These are phyloP conservation scores for Aspergillus terreus DNA, from an alignment of 2,329 filamentous ascomycete genomes.

Conservation along the genomic window DNA sequence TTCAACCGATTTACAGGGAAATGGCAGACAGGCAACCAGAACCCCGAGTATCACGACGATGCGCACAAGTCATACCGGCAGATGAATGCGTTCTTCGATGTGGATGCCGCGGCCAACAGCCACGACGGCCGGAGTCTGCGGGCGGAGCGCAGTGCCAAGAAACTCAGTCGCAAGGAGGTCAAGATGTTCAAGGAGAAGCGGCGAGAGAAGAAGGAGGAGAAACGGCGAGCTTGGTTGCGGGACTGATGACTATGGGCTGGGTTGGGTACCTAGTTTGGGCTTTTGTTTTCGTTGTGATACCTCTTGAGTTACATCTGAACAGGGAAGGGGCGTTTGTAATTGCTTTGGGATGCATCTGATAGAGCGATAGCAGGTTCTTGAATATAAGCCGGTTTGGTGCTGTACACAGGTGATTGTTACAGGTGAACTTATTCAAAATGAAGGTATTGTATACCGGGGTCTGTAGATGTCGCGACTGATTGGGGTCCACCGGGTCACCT, in stretches of 20 bases:
- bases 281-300: conserved; percentile 14
- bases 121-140: conserved; percentile 89
- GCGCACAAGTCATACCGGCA: conserved; percentile 84
- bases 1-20: conserved; percentile 90
- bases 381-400: background rate
- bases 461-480: background rate
- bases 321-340: conserved; percentile 10
- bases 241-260: conserved; percentile 54
- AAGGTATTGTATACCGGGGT: background rate
- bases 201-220: conserved; percentile 87
- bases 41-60: conserved; percentile 74
- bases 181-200: conserved; percentile 91
- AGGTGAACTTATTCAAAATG: background rate
- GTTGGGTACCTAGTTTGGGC: conserved; percentile 1
- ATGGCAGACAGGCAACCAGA: conserved; percentile 67
- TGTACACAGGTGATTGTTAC: background rate
- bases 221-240: conserved; percentile 82
- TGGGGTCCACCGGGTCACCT: background rate
- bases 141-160: conserved; percentile 83
- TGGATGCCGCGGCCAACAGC: conserved; percentile 85
- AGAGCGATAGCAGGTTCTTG: conserved; percentile 4
- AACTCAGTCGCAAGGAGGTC: conserved; percentile 77
- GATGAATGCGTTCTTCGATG: conserved; percentile 93
- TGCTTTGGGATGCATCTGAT: conserved; percentile 10
- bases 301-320: conserved; percentile 10